Base-by-base conservation (phyloP, 73 alveolate species). In the Symbiodinium pilosum region DNA sequence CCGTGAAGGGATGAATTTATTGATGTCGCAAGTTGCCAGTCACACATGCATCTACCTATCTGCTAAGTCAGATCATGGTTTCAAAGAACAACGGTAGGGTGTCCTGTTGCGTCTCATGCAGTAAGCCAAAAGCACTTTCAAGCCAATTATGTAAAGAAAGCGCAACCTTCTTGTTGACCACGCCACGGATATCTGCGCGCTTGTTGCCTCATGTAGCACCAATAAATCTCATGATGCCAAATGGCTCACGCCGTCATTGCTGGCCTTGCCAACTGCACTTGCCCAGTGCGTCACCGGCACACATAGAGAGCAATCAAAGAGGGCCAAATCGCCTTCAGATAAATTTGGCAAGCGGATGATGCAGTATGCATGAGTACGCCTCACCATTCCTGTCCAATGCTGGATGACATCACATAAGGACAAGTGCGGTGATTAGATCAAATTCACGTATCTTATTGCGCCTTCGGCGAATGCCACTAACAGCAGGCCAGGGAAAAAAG, bases 201-300 rank as follows among this genome's bases (percentile, higher is more conserved):
- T 12, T 20, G 93, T n/a, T 26, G 93, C 93, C 93, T 86, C 64
- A 18, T 16, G 77, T 34, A 59, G n/a, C 8, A 34, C 77, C 36
- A 26, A 59, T 8, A 20, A 5, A 59, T 59, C 38, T n/a, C n/a
- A n/a, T n/a, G n/a, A n/a, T n/a, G n/a, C n/a, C n/a, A n/a, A n/a
- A n/a, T n/a, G n/a, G n/a, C n/a, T n/a, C n/a, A n/a, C n/a, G n/a
- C n/a, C n/a, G n/a, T n/a, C n/a, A n/a, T n/a, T n/a, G 11, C 93
- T 84, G 36, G 94, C 39, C 43, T 87, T 69, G 85, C 81, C 81
- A 64, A 52, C 94, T 2, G 94, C 94, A 36, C 85, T 52, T 44
- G 94, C 94, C 94, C 94, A 87, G 94, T 87, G 94, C 32, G 94
- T 87, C 59, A 87, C 94, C 20, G 94, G 94, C 94, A 87, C 94